Conservation (phyloP, 2,329 filamentous ascomycete genomes). For the Aspergillus pseudonomiae region DNA sequence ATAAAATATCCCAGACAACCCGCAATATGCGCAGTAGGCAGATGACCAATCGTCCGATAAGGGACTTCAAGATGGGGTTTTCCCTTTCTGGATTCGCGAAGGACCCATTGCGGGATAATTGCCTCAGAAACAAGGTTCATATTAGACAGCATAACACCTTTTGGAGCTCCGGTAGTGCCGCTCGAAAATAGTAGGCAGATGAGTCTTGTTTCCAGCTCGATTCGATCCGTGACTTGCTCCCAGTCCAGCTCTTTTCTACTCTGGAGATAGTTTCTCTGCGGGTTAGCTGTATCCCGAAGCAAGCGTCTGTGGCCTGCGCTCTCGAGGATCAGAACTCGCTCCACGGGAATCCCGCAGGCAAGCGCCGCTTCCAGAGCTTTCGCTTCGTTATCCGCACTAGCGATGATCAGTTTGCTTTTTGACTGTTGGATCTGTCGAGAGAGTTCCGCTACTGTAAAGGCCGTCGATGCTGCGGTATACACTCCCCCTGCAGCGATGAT, state of each 20-base stretch:
- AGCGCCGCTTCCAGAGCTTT: conserved; percentile 55
- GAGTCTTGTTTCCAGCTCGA: conserved; percentile 50
- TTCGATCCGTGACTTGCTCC: conserved; percentile 56
- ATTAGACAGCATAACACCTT: conserved; percentile 50
- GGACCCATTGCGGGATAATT: conserved; percentile 19
- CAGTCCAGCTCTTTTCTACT: conserved; percentile 50
- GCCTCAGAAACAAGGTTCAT: conserved; percentile 48
- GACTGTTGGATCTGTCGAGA: conserved; percentile 14
- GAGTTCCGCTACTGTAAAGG: conserved; percentile 43
- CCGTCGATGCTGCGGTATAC: conserved; percentile 57
- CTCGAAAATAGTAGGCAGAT: conserved; percentile 52
- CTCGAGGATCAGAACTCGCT: conserved; percentile 56
- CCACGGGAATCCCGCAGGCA: conserved; percentile 48
- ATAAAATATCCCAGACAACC: conserved; percentile 53
- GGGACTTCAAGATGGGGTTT: conserved; percentile 30
- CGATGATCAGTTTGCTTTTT: conserved; percentile 11
- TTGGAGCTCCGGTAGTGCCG: conserved; percentile 53
- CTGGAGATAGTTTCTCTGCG: conserved; percentile 11
- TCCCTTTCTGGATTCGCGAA: conserved; percentile 28
- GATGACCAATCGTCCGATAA: conserved; percentile 48
- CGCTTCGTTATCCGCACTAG: conserved; percentile 34
- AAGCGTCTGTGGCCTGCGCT: conserved; percentile 43
- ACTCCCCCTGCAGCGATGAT: conserved; percentile 63
- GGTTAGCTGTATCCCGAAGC: conserved; percentile 17
- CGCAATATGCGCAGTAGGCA: conserved; percentile 53